Base-by-base conservation (phyloP, 2,329 filamentous ascomycete genomes). In the Cephalotrichum gorgonifer region DNA sequence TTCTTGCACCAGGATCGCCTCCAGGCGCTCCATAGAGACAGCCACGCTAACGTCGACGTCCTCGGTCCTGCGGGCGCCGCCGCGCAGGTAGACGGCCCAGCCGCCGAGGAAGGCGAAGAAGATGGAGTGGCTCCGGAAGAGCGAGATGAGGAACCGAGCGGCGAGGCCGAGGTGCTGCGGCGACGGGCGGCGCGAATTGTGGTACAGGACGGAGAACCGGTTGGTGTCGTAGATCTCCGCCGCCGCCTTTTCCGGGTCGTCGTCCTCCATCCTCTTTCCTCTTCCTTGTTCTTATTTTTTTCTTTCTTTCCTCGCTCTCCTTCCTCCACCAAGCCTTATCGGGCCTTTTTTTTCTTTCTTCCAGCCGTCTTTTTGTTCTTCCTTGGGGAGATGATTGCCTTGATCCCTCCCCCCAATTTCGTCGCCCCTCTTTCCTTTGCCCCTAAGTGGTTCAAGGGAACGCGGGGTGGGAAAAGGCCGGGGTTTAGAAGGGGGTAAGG, bases 191-290 rank as follows among this genome's bases (percentile, higher is more conserved):
- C 47, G 41, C 47, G 47, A 49, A 22, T 28, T 42, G n/a, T 49
- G 42, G 38, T 49, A 49, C 28, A 49, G 47, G 35, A 44, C 20
- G 14, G 41, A 44, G 41, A 44, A 49, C 14, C 47, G 47, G 23
- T 35, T 39, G 30, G 47, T 49, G 30, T 49, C 47, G 47, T 49
- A 49, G 20, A 49, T 42, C 47, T 49, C 47, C 26, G 46, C 46
- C 26, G 38, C 46, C 22, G 46, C 23, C 25, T 42, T 42, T 42
- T 17, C 27, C 27, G 25, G 20, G 27, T 31, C 15, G n/a, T n/a
- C 22, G 22, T 42, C 17, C n/a, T 17, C 15, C 38, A 8, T 23
- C 7, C n/a, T 42, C 38, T 23, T n/a, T 44, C 30, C 23, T 39
- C 35, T 17, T 47, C 30, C 22, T n/a, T 31, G 22, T 38, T 20